Conservation (phyloP, 2,329 filamentous ascomycete genomes). For the Cadophora sp. region DNA sequence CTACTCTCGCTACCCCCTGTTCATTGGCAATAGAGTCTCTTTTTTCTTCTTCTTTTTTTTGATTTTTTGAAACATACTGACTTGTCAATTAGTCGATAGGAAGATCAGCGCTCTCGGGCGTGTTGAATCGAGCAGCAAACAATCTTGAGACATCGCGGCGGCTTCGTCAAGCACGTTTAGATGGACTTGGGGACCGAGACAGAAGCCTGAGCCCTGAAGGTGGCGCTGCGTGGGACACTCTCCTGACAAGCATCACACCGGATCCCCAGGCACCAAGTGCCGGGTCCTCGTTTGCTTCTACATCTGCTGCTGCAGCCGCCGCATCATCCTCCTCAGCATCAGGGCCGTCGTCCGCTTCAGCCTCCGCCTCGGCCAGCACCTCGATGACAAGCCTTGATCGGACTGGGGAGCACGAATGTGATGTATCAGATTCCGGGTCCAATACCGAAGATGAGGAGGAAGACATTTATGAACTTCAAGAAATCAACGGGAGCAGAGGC, state of each 20-base stretch:
- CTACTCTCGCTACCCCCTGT: not conserved
- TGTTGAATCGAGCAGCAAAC: constrained; percentile 32
- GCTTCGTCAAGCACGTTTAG: constrained; percentile 49
- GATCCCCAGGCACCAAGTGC: constrained; percentile 82
- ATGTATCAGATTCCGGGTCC: constrained; percentile 39
- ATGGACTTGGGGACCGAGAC: constrained; percentile 85
- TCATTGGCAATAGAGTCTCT: not conserved
- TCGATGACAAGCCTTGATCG: constrained; percentile 41
- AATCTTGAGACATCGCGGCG: constrained; percentile 32
- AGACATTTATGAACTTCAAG: constrained; percentile 38
- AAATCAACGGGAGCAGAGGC: constrained; percentile 11
- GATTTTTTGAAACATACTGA: constrained; percentile 5
- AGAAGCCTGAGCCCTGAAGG: constrained; percentile 78
- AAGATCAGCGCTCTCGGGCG: constrained; percentile 29
- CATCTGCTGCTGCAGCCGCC: constrained; percentile 40
- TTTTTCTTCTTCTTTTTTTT: no score
- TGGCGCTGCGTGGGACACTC: constrained; percentile 76
- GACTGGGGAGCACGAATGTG: constrained; percentile 40
- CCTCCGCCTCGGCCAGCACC: constrained; percentile 37
- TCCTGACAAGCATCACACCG: constrained; percentile 80
- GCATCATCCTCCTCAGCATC: constrained; percentile 39
- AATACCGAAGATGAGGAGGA: constrained; percentile 43
- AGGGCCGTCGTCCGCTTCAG: constrained; percentile 37
- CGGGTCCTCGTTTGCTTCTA: constrained; percentile 74
- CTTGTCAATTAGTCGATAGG: constrained; percentile 1